These are phyloP conservation scores for Petunia hybrid DNA, from an alignment of 305 asterid species.

Conservation along the genomic window DNA sequence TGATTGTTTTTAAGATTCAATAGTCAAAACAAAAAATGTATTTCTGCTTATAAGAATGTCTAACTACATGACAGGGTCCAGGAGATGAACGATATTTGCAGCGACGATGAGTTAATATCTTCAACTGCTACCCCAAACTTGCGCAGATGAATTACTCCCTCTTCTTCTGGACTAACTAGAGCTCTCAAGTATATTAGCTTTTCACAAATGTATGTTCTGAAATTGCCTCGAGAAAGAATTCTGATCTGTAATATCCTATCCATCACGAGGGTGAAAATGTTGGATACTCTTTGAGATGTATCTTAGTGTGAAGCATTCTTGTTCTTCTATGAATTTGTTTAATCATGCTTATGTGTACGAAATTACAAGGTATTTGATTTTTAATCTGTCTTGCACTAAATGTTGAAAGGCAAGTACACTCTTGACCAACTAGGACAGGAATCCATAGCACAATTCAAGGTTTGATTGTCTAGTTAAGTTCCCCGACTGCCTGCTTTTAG, in stretches of 20 bases:
- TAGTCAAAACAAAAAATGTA: not conserved
- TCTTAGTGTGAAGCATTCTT: not conserved
- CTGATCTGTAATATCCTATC: slow-evolving; percentile 41
- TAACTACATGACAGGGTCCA: slow-evolving; percentile 29
- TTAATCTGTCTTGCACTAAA: not conserved
- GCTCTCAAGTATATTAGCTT: slow-evolving; percentile 36
- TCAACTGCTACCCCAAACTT: slow-evolving; percentile 4
- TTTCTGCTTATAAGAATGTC: not conserved
- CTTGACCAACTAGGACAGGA: not conserved
- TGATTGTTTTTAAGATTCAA: not conserved
- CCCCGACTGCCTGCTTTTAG: not conserved
- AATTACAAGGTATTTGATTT: not conserved
- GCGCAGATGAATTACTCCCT: slow-evolving; percentile 20
- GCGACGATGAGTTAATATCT: slow-evolving; percentile 15
- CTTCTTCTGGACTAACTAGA: slow-evolving; percentile 34
- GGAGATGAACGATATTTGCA: slow-evolving; percentile 29
- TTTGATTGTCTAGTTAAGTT: not conserved
- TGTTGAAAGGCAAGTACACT: not conserved
- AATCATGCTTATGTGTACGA: not conserved
- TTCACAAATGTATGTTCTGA: slow-evolving; percentile 36
- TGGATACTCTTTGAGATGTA: slow-evolving; percentile 24
- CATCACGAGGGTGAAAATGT: slow-evolving; percentile 7
- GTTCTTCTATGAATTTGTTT: slow-evolving; percentile 1
- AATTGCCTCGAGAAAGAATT: slow-evolving; percentile 27
- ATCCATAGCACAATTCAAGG: not conserved